A percentile compares a stretch with the other conserved stretches of the same genome.
These are phyloP conservation scores for Copromyces sp. DNA, from an alignment of 495 filamentous ascomycete genomes.

Conservation along the genomic window DNA sequence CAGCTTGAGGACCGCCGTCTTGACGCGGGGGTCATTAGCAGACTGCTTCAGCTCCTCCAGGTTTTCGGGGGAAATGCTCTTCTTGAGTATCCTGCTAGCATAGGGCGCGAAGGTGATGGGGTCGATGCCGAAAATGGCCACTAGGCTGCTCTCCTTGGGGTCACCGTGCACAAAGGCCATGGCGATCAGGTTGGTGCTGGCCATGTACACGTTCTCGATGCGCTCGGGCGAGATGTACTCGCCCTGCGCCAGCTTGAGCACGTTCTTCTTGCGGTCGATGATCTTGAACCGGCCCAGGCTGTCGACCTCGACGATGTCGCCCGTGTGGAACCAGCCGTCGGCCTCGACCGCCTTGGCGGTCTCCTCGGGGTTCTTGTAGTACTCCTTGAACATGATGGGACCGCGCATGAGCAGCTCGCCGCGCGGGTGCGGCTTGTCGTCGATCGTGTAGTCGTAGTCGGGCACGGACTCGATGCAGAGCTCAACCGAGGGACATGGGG, in stretches of 20 bases:
- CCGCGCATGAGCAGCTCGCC: conserved; percentile 85
- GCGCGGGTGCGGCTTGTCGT: conserved; percentile 86
- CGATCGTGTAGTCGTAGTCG: conserved; percentile 87
- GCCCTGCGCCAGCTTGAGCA: conserved; percentile 93
- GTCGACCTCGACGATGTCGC: conserved; percentile 81
- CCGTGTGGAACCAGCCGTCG: conserved; percentile 96
- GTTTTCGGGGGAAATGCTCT: conserved; percentile 51
- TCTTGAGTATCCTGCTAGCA: conserved; percentile 63
- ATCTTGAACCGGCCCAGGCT: conserved; percentile 79
- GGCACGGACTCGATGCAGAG: conserved; percentile 77
- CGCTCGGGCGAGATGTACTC: conserved; percentile 98
- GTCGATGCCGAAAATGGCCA: conserved; percentile 80
- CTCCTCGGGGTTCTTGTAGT: conserved; percentile 81
- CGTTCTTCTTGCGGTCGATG: conserved; percentile 95
- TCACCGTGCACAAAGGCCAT: conserved; percentile 90
- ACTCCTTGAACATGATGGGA: conserved; percentile 65
- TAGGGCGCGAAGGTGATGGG: conserved; percentile 71
- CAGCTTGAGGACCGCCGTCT: conserved; percentile 64
- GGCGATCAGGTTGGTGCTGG: conserved; percentile 62
- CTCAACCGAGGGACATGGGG: conserved; percentile 55
- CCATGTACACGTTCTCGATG: conserved; percentile 87
- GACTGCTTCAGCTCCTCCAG: conserved; percentile 54
- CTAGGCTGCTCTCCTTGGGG: conserved; percentile 68
- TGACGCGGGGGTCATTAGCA: conserved; percentile 55
- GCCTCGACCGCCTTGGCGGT: conserved; percentile 70